Conservation (phyloP, 2,329 filamentous ascomycete species). For the Aureobasidium lini region DNA sequence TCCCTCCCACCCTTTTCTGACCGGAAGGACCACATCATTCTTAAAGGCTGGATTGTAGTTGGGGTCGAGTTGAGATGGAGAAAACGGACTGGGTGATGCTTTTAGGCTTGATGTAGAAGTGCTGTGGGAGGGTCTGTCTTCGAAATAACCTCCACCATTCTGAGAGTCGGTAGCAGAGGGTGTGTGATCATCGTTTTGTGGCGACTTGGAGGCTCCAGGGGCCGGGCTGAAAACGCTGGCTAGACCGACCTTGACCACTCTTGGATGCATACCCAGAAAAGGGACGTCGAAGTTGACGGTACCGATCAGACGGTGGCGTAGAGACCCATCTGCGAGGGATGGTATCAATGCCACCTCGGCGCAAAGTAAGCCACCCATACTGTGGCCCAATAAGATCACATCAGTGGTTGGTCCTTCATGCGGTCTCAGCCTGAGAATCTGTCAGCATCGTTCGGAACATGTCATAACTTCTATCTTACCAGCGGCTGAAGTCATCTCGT, state of each 20-base stretch:
- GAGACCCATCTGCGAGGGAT: slow-evolving; percentile 30
- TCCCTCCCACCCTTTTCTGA: slow-evolving; percentile 60
- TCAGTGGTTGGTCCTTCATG: slow-evolving; percentile 70
- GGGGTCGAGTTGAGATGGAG: slow-evolving; percentile 40
- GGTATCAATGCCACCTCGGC: slow-evolving; percentile 67
- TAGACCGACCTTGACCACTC: slow-evolving; percentile 75
- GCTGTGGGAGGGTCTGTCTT: background rate
- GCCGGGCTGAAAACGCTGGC: slow-evolving; percentile 61
- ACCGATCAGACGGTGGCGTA: slow-evolving; percentile 71
- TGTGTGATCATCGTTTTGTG: background rate
- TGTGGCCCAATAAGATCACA: slow-evolving; percentile 76
- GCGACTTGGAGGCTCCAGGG: background rate
- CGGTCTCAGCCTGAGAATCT: slow-evolving; percentile 54
- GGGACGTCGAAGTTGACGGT: slow-evolving; percentile 79
- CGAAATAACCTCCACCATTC: background rate
- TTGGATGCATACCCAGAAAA: slow-evolving; percentile 80
- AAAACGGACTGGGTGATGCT: slow-evolving; percentile 26
- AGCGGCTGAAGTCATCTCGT: slow-evolving; percentile 73
- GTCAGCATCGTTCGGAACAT: background rate
- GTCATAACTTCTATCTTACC: slow-evolving; percentile 38
- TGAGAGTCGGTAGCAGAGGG: background rate
- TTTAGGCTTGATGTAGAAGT: background rate
- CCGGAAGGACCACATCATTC: slow-evolving; percentile 64
- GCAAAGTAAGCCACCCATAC: slow-evolving; percentile 78
- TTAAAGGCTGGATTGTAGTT: slow-evolving; percentile 68